Percentiles rank a stretch among this genome's conserved stretches.
Conservation (phyloP, 345 rosid species). For the Corchorus olitorius region DNA sequence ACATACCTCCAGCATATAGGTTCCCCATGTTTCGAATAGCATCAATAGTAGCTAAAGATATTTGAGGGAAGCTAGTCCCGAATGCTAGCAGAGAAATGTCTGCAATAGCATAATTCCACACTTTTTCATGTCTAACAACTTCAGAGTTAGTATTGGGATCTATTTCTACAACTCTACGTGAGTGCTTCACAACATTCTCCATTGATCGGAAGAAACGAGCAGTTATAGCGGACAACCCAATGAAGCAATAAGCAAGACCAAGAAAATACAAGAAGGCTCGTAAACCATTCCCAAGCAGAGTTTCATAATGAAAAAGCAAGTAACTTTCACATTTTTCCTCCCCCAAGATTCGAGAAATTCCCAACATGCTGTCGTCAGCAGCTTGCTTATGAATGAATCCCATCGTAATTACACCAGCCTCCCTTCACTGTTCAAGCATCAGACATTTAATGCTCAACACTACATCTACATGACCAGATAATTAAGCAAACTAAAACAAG, state of each 20-base stretch:
- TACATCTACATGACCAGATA: conserved; percentile 19
- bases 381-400: conserved; percentile 18
- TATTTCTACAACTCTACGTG: conserved; percentile 65
- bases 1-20: conserved; percentile 82
- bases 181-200: conserved; percentile 92
- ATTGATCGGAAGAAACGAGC: conserved; percentile 79
- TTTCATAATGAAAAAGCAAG: conserved; percentile 60
- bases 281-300: conserved; percentile 42
- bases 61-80: conserved; percentile 97
- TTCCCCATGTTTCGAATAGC: conserved; percentile 73
- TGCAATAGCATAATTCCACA: conserved; percentile 91
- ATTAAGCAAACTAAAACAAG: neutral
- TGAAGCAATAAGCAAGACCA: conserved; percentile 81
- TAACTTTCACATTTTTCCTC: conserved; percentile 49
- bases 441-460: conserved; percentile 7
- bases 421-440: conserved; percentile 19
- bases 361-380: conserved; percentile 12
- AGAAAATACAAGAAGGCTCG: conserved; percentile 60
- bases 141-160: conserved; percentile 61
- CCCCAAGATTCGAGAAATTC: conserved; percentile 20
- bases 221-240: conserved; percentile 87
- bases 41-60: conserved; percentile 88
- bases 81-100: conserved; percentile 87
- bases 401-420: conserved; percentile 30
- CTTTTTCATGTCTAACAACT: conserved; percentile 61